Evolutionary conservation across 1,284 basidiomycete species (phyloP).

Genomic region (Coriolopsis trogii): DNA sequence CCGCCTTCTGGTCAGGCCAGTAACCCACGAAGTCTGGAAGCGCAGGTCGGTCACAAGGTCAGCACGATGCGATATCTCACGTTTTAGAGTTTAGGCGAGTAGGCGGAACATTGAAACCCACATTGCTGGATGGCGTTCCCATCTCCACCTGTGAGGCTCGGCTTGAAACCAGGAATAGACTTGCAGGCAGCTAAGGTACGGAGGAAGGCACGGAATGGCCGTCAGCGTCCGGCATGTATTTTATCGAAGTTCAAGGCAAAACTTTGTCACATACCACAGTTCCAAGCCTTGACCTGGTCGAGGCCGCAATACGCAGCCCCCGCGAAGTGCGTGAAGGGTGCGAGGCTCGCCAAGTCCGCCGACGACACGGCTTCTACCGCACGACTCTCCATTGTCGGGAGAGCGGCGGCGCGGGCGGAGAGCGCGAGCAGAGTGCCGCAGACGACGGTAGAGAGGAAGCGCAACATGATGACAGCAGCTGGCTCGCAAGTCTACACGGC

Average conservation of each 20-base stretch:
- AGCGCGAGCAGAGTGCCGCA: slow-evolving; percentile 3
- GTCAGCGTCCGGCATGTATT: not conserved
- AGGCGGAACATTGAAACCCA: slow-evolving; percentile 32
- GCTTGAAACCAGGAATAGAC: slow-evolving; percentile 45
- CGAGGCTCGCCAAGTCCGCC: slow-evolving; percentile 35
- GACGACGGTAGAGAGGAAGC: slow-evolving; percentile 15
- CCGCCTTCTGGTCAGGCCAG: slow-evolving; percentile 45
- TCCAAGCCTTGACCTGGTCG: slow-evolving; percentile 41
- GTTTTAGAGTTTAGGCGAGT: not conserved
- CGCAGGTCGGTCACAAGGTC: not conserved
- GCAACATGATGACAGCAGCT: not conserved
- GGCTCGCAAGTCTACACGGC: slow-evolving; percentile 10
- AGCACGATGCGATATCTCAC: too few relatives aligned
- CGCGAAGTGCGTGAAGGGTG: slow-evolving; percentile 52
- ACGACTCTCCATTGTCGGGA: slow-evolving; percentile 7
- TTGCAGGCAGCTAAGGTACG: slow-evolving; percentile 44
- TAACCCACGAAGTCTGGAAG: slow-evolving; percentile 48
- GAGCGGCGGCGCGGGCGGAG: not conserved
- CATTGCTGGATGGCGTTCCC: slow-evolving; percentile 48
- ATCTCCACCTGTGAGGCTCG: slow-evolving; percentile 48
- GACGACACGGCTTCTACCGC: slow-evolving; percentile 5
- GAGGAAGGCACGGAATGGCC: slow-evolving; percentile 7
- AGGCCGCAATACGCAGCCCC: slow-evolving; percentile 54
- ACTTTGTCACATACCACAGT: slow-evolving; percentile 40
- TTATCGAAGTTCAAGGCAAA: too few relatives aligned